Evolutionary conservation across 148 eudicot genomes (phyloP).

Genomic region (Talinum fruticosum): DNA sequence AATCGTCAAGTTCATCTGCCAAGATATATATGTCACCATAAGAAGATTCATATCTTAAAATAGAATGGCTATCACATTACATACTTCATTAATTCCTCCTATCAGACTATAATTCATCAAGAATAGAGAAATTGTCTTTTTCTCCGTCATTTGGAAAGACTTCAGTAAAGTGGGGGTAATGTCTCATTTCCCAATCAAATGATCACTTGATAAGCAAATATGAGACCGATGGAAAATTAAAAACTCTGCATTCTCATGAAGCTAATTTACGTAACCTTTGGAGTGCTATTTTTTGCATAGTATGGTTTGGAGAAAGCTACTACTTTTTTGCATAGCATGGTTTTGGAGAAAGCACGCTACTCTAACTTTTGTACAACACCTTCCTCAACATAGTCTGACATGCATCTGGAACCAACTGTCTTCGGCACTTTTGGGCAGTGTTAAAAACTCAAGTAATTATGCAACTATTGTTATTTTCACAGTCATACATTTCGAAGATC

Average conservation of each 20-base stretch:
- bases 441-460: no score
- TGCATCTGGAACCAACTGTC: no score
- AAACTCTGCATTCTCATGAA: background rate
- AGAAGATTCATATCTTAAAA: background rate
- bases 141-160: background rate
- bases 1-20: conserved; percentile 84
- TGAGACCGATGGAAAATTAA: background rate
- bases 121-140: background rate
- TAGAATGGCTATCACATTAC: background rate
- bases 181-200: background rate
- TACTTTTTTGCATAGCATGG: no score
- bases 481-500: no score
- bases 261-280: background rate
- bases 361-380: no score
- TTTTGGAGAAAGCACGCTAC: background rate
- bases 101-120: background rate
- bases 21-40: conserved; percentile 13
- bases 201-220: background rate
- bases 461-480: no score
- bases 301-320: background rate
- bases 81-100: background rate
- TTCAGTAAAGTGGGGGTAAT: background rate
- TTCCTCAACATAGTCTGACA: no score
- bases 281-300: background rate
- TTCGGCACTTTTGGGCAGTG: no score